These are phyloP conservation scores for Scolecobasidium constrictum DNA, from an alignment of 2,329 filamentous ascomycete genomes.

Conservation along the genomic window DNA sequence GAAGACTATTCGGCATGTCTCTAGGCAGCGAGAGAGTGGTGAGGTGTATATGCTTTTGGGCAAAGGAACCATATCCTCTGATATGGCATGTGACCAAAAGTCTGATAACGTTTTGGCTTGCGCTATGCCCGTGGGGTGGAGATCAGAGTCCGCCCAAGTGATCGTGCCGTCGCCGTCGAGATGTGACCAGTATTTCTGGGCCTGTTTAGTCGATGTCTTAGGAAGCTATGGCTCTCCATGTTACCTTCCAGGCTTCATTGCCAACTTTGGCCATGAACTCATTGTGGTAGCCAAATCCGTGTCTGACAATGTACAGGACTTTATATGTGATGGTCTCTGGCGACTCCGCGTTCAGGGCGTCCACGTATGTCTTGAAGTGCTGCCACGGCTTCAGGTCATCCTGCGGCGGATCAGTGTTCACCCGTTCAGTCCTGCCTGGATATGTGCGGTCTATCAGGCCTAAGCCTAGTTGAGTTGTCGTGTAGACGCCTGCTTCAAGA, in stretches of 20 bases:
- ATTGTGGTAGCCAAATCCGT: constrained; percentile 58
- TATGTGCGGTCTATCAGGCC: constrained; percentile 54
- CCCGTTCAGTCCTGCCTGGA: too few relatives aligned
- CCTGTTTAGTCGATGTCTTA: constrained; percentile 13
- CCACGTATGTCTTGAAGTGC: too few relatives aligned
- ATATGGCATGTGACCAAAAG: constrained; percentile 49
- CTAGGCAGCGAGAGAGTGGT: constrained; percentile 51
- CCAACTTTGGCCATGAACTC: constrained; percentile 56
- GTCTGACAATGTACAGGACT: constrained; percentile 56
- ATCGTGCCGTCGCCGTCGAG: constrained; percentile 52
- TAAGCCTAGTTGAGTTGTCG: too few relatives aligned
- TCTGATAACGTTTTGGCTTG: constrained; percentile 48
- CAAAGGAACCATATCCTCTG: constrained; percentile 45
- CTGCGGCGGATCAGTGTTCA: too few relatives aligned
- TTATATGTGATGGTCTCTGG: constrained; percentile 45
- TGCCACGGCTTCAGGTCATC: too few relatives aligned
- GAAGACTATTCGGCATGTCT: constrained; percentile 54
- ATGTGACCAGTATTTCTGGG: constrained; percentile 56
- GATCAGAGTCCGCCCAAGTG: constrained; percentile 51
- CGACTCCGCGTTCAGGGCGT: constrained; percentile 25
- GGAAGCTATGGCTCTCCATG: too few relatives aligned
- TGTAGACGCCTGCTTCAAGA: too few relatives aligned
- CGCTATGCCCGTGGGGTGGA: constrained; percentile 45
- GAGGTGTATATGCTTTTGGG: constrained; percentile 55
- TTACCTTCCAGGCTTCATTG: constrained; percentile 49